Evolutionary conservation across 1,139 yeast species (phyloP).

Genomic region (Torulaspora pretoriensis): DNA sequence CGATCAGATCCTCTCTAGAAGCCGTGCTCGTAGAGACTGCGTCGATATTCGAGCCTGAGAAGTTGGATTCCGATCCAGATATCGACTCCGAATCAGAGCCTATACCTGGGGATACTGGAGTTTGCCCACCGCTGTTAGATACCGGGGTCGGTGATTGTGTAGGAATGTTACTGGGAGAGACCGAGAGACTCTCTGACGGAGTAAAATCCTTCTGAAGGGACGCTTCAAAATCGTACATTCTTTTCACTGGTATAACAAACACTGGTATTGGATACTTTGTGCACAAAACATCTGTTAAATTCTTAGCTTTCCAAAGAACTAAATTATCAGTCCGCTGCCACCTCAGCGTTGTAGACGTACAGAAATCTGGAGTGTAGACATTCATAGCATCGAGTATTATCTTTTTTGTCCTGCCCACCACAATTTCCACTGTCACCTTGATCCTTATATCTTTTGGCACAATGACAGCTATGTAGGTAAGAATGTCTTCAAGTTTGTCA

Average conservation of each 20-base stretch:
- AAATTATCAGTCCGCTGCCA: constrained; percentile 48
- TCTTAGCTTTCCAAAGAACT: constrained; percentile 57
- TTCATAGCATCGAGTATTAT: constrained; percentile 59
- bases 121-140: not conserved
- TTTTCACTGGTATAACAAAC: constrained; percentile 61
- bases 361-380: constrained; percentile 56
- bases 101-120: not conserved
- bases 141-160: not conserved
- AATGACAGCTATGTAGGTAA: constrained; percentile 46
- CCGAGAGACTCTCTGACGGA: not conserved
- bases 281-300: constrained; percentile 59
- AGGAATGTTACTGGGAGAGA: not conserved
- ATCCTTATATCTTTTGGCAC: constrained; percentile 49
- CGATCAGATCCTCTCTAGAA: constrained; percentile 8
- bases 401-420: constrained; percentile 54
- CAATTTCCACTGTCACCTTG: constrained; percentile 59
- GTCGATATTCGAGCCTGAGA: constrained; percentile 6
- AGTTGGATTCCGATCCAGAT: constrained; percentile 3
- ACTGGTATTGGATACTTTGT: constrained; percentile 65
- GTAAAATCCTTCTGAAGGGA: constrained; percentile 26
- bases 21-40: not conserved
- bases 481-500: constrained; percentile 39
- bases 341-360: constrained; percentile 51
- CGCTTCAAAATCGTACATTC: constrained; percentile 53
- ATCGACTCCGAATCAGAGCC: constrained; percentile 2